A percentile compares a stretch with the other conserved stretches of the same genome.
phyloP scores from a whole-genome alignment of 2,329 filamentous ascomycete genomes.

The Botryotinia narcissicola region DNA sequence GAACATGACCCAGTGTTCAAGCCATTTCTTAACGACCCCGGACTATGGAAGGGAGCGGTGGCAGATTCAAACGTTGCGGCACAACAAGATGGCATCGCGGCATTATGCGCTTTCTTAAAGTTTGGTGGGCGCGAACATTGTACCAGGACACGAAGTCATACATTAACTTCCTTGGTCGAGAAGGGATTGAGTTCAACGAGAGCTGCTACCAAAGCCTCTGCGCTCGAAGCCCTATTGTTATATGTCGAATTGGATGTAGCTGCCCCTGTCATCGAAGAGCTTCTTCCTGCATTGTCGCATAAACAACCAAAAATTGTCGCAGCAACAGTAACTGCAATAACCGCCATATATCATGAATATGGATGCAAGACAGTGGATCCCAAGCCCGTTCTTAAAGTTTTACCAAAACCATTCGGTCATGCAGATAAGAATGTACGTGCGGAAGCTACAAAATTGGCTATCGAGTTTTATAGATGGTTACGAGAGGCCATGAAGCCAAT shows the following conservation, averaged over 20 bases:
- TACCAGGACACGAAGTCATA: constrained; percentile 70
- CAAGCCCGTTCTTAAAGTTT: constrained; percentile 80
- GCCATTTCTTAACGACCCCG: constrained; percentile 80
- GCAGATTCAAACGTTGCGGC: constrained; percentile 95
- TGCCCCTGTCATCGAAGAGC: constrained; percentile 83
- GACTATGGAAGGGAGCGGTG: constrained; percentile 88
- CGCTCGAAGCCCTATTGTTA: constrained; percentile 81
- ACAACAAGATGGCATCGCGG: constrained; percentile 85
- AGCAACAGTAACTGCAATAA: constrained; percentile 71
- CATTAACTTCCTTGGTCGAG: constrained; percentile 78
- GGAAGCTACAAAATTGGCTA: constrained; percentile 84
- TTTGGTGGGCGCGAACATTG: constrained; percentile 80
- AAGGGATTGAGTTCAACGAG: constrained; percentile 87
- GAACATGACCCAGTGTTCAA: constrained; percentile 83
- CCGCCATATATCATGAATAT: constrained; percentile 86
- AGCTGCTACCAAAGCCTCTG: constrained; percentile 82
- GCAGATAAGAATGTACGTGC: constrained; percentile 98
- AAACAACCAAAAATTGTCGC: constrained; percentile 90
- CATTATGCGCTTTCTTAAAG: constrained; percentile 89
- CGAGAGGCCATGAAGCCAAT: constrained; percentile 97
- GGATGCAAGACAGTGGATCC: constrained; percentile 93
- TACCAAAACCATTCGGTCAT: constrained; percentile 91
- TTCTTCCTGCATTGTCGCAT: constrained; percentile 77
- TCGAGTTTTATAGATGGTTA: constrained; percentile 95
- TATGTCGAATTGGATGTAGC: constrained; percentile 88